Base-by-base conservation (phyloP, 2,329 filamentous ascomycete genomes). In the Cordyceps farinosa region DNA sequence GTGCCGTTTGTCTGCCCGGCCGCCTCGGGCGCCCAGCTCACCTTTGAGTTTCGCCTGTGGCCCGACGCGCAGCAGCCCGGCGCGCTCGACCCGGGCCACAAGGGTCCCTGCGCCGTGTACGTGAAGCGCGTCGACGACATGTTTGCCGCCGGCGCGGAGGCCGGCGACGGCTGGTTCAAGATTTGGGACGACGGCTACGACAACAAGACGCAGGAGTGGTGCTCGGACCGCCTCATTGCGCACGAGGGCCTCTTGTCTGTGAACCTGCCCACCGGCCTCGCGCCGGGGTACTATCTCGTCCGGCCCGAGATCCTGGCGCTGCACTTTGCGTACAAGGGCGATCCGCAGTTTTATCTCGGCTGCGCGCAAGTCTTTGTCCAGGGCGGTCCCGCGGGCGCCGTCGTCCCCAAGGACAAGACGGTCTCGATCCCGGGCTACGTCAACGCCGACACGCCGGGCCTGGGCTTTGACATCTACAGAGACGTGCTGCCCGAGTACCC, bases 121-220 rank as follows among this genome's bases (percentile, higher is more conserved):
- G 79, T 91, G 76, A 92, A 92, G 78, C 84, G 85, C 69, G 83
- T 91, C 1, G 75, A 79, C 66, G 80, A 86, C 63, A 85, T 87
- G 64, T 76, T 76, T 13, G n/a, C n/a, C n/a, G 72, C 71, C 29
- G 77, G 80, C 66, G 17, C 82, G 13, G 85, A 85, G 56, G 77
- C 81, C 30, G 89, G 89, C 5, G 76, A 80, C 57, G 89, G 89
- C 45, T 93, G 90, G 90, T 90, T 92, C 81, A 92, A 92, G 80
- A 84, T 92, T 71, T 91, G 83, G 79, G 83, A 90, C 64, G 82
- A 88, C 58, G 88, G 87, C 52, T 90, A 89, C 74, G 80, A 90
- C 68, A 72, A 76, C 5, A 68, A 72, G 5, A 78, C 78, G 1
- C 73, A 78, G 34, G 78, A 84, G 71, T 92, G 89, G 88, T 91